Evolutionary conservation across 2,329 filamentous ascomycete genomes (phyloP), one percentile per base, ranked within the genome.

Genomic region (Calonectria pseudoreteaudii): DNA sequence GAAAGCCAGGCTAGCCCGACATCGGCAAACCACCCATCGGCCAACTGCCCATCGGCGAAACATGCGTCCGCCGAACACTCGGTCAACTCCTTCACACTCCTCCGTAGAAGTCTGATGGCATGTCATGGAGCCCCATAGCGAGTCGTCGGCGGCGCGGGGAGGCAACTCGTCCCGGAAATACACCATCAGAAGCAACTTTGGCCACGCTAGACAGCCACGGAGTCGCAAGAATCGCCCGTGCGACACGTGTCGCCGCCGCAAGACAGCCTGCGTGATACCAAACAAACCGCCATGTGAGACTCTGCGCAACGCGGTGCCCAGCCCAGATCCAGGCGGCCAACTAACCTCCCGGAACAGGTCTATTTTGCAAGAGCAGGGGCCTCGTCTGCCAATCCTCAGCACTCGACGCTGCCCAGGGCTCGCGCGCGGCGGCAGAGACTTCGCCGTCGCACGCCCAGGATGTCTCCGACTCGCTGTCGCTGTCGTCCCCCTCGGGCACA

Each of bases 201-300:
- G 85, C 72, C 81, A 80, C 56, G 82, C 85, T 26, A 79, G 85
- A 65, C 81, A 84, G 76, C 84, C 83, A 41, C 78, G 86, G 69
- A 88, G 87, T 77, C 84, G 86, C 71, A 88, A 88, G 79, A 86
- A 86, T 71, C 83, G 86, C 31, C 87, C 87, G 2, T 88, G 87
- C 73, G 87, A 88, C 78, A 82, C 83, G 14, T 88, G 87, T 74
- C 85, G 86, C 11, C 81, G 81, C 60, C 82, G 87, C 23, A 88
- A 88, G 80, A 87, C 86, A 52, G 87, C 85, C n/a, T 88, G 86
- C 76, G 84, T 88, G 10, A 88, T 88, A 69, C 83, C 85, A 36
- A 81, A 81, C 14, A 80, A 83, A 71, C 86, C 86, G 66, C 87
- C 86, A 71, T 88, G 87, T 88, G 82, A 80, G 86, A 77, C 8